Evolutionary conservation across 495 filamentous ascomycete species (phyloP), one percentile per base, ranked within the genome.

Genomic region (Trichoderma asperelloides): DNA sequence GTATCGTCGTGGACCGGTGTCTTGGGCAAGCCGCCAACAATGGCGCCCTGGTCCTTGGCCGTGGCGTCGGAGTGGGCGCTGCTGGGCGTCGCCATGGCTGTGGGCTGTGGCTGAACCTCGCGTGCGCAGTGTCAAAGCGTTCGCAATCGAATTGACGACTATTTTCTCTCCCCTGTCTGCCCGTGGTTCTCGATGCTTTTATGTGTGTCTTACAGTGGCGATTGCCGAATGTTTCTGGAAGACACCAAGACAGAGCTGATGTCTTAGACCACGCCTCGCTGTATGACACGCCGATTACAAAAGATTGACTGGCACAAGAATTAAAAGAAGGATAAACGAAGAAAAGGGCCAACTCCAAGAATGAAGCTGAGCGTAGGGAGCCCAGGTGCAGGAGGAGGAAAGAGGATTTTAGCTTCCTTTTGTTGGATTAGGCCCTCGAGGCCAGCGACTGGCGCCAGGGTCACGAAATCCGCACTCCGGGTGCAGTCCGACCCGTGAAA

Each of bases 11-110:
- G 30, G 40, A 39, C 30, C 8, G 40, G 33, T 18, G 33, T 39
- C 27, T 60, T 60, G 21, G 55, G 55, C 9, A n/a, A 0, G 23
- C 23, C 16, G 23, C 55, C 25, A 18, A 9, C 2, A 45, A 55
- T 8, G 27, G 43, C n/a, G 27, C 43, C 41, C 25, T n/a, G 18
- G 13, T 30, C 18, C 43, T 51, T 30, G 6, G 64, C 45, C 18
- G 43, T 55, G 43, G 16, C 13, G 25, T 66, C 64, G n/a, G 37
- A 16, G 64, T 65, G n/a, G n/a, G n/a, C 47, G 40, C 43, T 65
- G 64, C 21, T 13, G 27, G 55, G 16, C 55, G 55, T 60, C 55
- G 55, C 55, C 55, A 60, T 60, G 55, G 55, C 55, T 60, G 55
- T 25, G 55, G 55, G 55, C 27, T 5, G 43, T 16, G 23, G 21